A percentile compares a stretch with the other conserved stretches of the same genome.
These are phyloP conservation scores for Ploettnerulaceae sp. DNA, from an alignment of 2,329 filamentous ascomycete genomes.

Conservation along the genomic window DNA sequence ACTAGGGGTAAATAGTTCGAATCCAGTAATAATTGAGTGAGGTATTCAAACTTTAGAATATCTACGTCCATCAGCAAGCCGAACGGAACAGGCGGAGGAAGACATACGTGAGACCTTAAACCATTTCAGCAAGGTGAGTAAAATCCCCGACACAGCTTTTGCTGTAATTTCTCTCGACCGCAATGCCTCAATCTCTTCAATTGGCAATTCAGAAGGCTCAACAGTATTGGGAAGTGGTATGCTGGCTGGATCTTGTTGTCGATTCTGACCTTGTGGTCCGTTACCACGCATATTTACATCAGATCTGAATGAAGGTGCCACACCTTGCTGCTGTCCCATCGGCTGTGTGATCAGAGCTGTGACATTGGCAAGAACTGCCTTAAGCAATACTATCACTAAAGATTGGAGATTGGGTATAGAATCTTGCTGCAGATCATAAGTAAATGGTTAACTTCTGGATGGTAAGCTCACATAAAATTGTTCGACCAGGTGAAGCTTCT, in stretches of 20 bases:
- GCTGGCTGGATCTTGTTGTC: constrained; percentile 29
- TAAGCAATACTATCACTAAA: constrained; percentile 85
- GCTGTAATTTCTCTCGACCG: constrained; percentile 81
- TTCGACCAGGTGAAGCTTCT: constrained; percentile 69
- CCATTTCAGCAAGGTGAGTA: constrained; percentile 92
- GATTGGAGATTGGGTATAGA: constrained; percentile 86
- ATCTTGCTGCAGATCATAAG: constrained; percentile 51
- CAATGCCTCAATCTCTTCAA: constrained; percentile 77
- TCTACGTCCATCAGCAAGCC: constrained; percentile 48
- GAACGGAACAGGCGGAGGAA: neutral
- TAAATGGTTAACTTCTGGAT: constrained; percentile 8
- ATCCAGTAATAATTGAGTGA: constrained; percentile 88
- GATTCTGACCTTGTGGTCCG: constrained; percentile 23
- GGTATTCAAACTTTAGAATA: constrained; percentile 90
- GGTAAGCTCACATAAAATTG: constrained; percentile 69
- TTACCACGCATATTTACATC: constrained; percentile 29
- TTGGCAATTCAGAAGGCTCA: constrained; percentile 42
- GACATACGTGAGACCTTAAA: constrained; percentile 84
- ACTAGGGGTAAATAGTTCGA: constrained; percentile 92
- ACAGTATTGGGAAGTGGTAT: constrained; percentile 26
- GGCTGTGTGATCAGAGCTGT: constrained; percentile 71
- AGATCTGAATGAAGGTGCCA: constrained; percentile 26
- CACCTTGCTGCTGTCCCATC: constrained; percentile 30
- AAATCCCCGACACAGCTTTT: constrained; percentile 85
- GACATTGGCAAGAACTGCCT: constrained; percentile 81